A percentile compares a stretch with the other conserved stretches of the same genome.
These are phyloP conservation scores for Escallonia rubra DNA, from an alignment of 129 eudicot species.

Conservation along the genomic window DNA sequence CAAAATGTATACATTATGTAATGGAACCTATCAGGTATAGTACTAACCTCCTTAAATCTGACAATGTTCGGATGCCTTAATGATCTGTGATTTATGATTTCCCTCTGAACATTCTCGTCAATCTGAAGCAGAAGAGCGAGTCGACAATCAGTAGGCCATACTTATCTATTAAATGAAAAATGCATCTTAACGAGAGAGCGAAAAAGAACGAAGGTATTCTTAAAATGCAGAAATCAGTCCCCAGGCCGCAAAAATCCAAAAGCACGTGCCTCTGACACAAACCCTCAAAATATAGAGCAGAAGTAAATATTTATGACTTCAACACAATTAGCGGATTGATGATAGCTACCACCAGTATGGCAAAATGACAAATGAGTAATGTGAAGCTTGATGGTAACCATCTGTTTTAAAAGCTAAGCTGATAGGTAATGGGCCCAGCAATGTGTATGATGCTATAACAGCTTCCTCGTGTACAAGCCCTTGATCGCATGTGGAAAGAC, in stretches of 20 bases:
- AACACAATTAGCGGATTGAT: too few relatives aligned
- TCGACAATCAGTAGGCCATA: background rate
- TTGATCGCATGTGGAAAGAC: too few relatives aligned
- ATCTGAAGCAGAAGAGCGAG: constrained; percentile 34
- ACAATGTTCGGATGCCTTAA: constrained; percentile 65
- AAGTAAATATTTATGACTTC: too few relatives aligned
- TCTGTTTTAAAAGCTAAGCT: too few relatives aligned
- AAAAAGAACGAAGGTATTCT: background rate
- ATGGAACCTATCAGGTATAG: background rate
- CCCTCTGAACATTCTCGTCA: constrained; percentile 63
- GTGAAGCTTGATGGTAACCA: too few relatives aligned
- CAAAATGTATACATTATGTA: background rate
- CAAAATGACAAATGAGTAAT: too few relatives aligned
- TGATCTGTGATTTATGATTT: constrained; percentile 63
- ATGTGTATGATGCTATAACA: too few relatives aligned
- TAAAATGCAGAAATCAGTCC: background rate
- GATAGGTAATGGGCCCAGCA: too few relatives aligned
- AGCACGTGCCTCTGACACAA: background rate
- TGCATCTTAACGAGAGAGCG: background rate
- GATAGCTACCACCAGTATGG: too few relatives aligned
- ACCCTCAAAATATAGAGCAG: background rate
- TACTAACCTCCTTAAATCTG: constrained; percentile 54
- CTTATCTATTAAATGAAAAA: background rate
- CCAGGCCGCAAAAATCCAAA: background rate
- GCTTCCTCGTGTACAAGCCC: too few relatives aligned